Evolutionary conservation across 2,329 filamentous ascomycete genomes (phyloP).

Genomic region (Ophiostoma triangulosporum): DNA sequence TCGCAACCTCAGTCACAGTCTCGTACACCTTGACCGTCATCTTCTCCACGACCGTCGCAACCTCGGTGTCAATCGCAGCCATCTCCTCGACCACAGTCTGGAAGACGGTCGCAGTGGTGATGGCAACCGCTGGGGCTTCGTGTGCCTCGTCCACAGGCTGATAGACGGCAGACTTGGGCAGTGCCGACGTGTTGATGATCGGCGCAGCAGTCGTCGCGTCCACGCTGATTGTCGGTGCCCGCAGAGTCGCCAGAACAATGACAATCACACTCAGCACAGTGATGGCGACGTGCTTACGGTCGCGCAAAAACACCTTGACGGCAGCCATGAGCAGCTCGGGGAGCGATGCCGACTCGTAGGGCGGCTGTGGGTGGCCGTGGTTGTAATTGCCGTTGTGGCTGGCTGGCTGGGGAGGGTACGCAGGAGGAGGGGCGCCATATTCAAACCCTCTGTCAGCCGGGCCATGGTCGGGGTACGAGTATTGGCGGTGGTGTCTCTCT

Average conservation of each 20-base stretch:
- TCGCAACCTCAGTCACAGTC: constrained; percentile 16
- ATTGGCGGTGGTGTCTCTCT: constrained; percentile 16
- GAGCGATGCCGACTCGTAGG: constrained; percentile 33
- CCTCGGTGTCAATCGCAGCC: neutral
- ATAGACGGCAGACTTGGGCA: neutral
- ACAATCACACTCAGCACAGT: constrained; percentile 39
- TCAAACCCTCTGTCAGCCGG: neutral
- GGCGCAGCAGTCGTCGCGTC: neutral
- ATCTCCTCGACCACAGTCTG: neutral
- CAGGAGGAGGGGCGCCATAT: neutral
- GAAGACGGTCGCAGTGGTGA: neutral
- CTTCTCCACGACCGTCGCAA: constrained; percentile 15
- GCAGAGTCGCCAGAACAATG: constrained; percentile 32
- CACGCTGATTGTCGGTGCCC: constrained; percentile 16
- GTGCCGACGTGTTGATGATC: neutral
- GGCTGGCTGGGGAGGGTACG: neutral
- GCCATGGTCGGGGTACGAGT: neutral
- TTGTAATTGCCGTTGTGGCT: neutral
- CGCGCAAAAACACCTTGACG: constrained; percentile 38
- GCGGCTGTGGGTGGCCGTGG: neutral
- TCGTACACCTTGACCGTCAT: constrained; percentile 15
- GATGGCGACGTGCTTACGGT: constrained; percentile 48
- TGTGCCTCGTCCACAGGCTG: neutral
- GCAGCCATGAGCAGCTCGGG: constrained; percentile 41
- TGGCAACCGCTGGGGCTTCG: neutral